Evolutionary conservation across 2,329 filamentous ascomycete genomes (phyloP).

Genomic region (Teratosphaeria gauchensis): DNA sequence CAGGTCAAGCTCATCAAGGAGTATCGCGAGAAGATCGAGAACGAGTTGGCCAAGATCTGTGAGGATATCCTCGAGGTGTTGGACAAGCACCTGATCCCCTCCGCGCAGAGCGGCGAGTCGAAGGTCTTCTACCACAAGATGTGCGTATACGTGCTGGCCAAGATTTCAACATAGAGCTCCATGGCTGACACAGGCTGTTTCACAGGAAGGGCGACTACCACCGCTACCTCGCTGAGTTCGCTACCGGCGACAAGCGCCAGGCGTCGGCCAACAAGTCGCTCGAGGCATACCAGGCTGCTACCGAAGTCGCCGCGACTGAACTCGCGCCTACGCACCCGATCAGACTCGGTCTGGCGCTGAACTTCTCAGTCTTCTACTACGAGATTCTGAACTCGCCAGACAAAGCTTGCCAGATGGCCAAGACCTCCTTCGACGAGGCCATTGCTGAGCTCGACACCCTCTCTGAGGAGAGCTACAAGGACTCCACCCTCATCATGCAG

Average conservation of each 20-base stretch:
- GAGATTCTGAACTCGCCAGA: slow-evolving; percentile 98
- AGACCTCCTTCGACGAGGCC: slow-evolving; percentile 92
- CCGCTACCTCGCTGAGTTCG: slow-evolving; percentile 97
- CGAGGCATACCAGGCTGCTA: slow-evolving; percentile 93
- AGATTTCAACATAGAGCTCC: not conserved
- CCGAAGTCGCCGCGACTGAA: slow-evolving; percentile 81
- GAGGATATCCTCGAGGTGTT: slow-evolving; percentile 94
- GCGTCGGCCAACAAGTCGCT: slow-evolving; percentile 85
- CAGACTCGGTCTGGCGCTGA: slow-evolving; percentile 81
- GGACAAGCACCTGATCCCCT: slow-evolving; percentile 87
- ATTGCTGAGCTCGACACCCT: slow-evolving; percentile 95
- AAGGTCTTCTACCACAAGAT: slow-evolving; percentile 99
- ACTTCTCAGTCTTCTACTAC: slow-evolving; percentile 99
- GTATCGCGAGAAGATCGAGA: slow-evolving; percentile 98
- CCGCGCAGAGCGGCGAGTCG: slow-evolving; percentile 89
- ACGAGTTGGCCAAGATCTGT: slow-evolving; percentile 93
- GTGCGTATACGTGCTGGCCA: slow-evolving; percentile 41
- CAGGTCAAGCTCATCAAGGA: slow-evolving; percentile 92
- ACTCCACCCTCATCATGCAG: slow-evolving; percentile 98
- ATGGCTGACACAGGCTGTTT: slow-evolving; percentile 6
- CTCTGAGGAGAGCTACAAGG: slow-evolving; percentile 98
- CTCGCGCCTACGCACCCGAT: slow-evolving; percentile 88
- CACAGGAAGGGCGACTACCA: slow-evolving; percentile 98
- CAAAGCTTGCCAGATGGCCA: slow-evolving; percentile 94
- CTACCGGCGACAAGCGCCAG: slow-evolving; percentile 89